Base-by-base conservation (phyloP, 1,139 yeast species). In the Sugiyamaella japonica region DNA sequence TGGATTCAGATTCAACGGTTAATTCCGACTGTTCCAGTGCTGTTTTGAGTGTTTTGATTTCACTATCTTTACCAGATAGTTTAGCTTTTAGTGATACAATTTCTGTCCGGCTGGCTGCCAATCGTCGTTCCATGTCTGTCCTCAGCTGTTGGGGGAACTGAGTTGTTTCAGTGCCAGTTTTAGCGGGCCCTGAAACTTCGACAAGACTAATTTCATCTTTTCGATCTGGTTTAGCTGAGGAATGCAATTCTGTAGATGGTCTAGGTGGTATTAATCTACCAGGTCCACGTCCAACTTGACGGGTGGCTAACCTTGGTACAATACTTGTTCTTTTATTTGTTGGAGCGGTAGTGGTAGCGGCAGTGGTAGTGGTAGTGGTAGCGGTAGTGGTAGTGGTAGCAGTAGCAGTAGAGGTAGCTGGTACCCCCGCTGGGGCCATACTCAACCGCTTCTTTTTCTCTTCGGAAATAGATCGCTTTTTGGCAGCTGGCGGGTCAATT, bases 1-100 rank as follows among this genome's bases (percentile, higher is more conserved):
- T 72, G n/a, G 77, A 79, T 45, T 70, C 70, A 45, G 78, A 80
- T 32, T 74, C 68, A 10, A 59, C 45, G n/a, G 57, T 55, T 28
- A 57, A 53, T 31, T 63, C 65, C 15, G 64, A 54, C 10, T 54
- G 50, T 25, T 50, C 57, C 37, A 67, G 55, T 1, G 65, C 52
- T 8, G 50, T 38, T 31, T 59, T 62, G 47, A 68, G 50, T 6
- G 54, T 36, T 16, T 46, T 46, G n/a, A 67, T 53, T 43, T 67
- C 70, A 6, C 56, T 56, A 42, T 66, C 69, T 51, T 63, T 64
- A 28, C 69, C 70, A 4, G 61, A 52, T 10, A 67, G 40, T 40
- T 58, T 56, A 9, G 70, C 69, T 34, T 59, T 55, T 36, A 66
- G 45, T n/a, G 64, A 51, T 8, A 60, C 62, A 1, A 67, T 48